These are phyloP conservation scores for Aspergillus proliferans DNA, from an alignment of 2,329 filamentous ascomycete genomes.

Conservation along the genomic window DNA sequence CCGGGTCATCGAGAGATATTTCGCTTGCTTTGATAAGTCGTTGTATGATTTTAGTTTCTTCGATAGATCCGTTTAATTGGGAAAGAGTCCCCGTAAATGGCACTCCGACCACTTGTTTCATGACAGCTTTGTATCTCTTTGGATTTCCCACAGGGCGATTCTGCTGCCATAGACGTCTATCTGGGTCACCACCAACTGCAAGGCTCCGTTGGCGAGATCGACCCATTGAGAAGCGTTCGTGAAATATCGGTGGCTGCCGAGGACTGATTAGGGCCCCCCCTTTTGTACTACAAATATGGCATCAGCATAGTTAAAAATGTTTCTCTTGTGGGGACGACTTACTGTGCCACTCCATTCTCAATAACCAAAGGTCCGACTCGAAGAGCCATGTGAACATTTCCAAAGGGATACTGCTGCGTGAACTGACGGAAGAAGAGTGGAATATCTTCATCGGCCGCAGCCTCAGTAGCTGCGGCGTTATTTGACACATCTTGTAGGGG, in stretches of 20 bases:
- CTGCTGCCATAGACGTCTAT: conserved; percentile 8
- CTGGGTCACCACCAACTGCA: not conserved
- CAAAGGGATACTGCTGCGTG: conserved; percentile 31
- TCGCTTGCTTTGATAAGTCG: conserved; percentile 1
- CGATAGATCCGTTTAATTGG: conserved; percentile 14
- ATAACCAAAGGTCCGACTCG: conserved; percentile 37
- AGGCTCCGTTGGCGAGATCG: conserved; percentile 1
- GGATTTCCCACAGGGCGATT: conserved; percentile 1
- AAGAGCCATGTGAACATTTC: conserved; percentile 38
- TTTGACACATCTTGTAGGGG: not conserved
- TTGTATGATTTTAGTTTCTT: conserved; percentile 16
- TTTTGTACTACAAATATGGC: conserved; percentile 7
- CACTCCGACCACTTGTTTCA: conserved; percentile 38
- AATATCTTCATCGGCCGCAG: conserved; percentile 18
- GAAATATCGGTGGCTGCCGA: conserved; percentile 7
- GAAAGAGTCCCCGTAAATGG: conserved; percentile 28
- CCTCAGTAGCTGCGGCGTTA: conserved; percentile 14
- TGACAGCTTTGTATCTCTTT: conserved; percentile 33
- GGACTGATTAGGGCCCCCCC: conserved; percentile 11
- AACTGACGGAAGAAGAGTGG: conserved; percentile 25
- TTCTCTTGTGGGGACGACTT: conserved; percentile 12
- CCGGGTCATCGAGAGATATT: conserved; percentile 1
- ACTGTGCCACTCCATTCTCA: conserved; percentile 36
- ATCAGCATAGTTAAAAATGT: not conserved
- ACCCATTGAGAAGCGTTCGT: not conserved